Evolutionary conservation across 305 asterid genomes (phyloP).

Genomic region (Solanum chacoense): DNA sequence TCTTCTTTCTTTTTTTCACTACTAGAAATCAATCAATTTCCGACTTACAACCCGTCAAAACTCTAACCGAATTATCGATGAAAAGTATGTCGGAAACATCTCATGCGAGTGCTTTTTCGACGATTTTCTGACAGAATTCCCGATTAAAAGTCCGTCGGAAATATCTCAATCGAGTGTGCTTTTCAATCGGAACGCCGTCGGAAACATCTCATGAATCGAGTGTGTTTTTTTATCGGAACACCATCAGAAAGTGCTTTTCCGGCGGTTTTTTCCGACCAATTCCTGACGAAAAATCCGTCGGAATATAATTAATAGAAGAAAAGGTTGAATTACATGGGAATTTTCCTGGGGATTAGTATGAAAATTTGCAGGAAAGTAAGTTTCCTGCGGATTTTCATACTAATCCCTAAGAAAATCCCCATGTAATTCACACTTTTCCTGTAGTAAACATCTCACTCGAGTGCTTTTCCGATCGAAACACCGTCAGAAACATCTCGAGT

Average conservation of each 20-base stretch:
- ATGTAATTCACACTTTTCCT: too few relatives aligned
- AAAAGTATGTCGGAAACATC: background rate
- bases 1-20: background rate
- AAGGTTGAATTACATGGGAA: background rate
- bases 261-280: too few relatives aligned
- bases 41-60: background rate
- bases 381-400: too few relatives aligned
- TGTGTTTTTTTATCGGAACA: background rate
- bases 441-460: background rate
- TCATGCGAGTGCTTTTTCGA: background rate
- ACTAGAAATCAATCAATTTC: background rate
- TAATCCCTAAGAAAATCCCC: too few relatives aligned
- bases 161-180: background rate
- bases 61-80: background rate
- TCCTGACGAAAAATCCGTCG: background rate
- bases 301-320: background rate
- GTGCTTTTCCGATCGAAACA: background rate
- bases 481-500: background rate
- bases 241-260: background rate
- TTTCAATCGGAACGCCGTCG: background rate
- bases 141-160: background rate
- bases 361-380: too few relatives aligned
- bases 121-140: background rate
- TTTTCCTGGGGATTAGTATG: too few relatives aligned
- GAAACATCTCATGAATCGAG: background rate